Percentiles rank a stretch among this genome's conserved stretches.
Evolutionary conservation across 306 rosid genomes (phyloP).

Genomic region (Oemleria cerasiformis): DNA sequence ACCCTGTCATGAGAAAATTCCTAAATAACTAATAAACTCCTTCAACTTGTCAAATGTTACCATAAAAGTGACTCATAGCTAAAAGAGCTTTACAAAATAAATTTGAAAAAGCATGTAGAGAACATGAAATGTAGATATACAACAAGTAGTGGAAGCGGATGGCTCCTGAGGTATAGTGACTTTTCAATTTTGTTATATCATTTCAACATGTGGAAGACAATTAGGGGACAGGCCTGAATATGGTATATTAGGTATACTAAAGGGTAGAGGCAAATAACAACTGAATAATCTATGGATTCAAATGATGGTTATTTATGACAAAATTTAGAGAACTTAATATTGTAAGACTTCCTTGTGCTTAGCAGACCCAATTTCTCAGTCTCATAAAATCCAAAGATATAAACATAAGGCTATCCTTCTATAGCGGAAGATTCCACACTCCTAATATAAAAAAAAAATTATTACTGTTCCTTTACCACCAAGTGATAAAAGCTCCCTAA

Average conservation of each 20-base stretch:
- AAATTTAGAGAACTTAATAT: not conserved
- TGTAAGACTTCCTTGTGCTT: not conserved
- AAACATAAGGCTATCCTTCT: not conserved
- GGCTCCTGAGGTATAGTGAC: not conserved
- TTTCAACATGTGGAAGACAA: not conserved
- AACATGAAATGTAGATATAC: not conserved
- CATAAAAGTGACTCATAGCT: not conserved
- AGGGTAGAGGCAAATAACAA: not conserved
- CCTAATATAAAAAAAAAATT: too few relatives aligned
- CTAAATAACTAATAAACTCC: conserved; percentile 3
- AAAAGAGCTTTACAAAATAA: not conserved
- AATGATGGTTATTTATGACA: not conserved
- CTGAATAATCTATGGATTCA: not conserved
- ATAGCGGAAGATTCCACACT: not conserved
- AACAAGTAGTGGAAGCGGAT: not conserved
- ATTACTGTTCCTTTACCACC: not conserved
- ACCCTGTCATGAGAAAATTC: conserved; percentile 36
- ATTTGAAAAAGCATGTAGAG: not conserved
- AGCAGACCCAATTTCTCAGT: not conserved
- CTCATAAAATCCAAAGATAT: conserved; percentile 8
- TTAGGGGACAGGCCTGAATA: not conserved
- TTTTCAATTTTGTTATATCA: not conserved
- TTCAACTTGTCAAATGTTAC: not conserved
- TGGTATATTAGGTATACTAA: not conserved
- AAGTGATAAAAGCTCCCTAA: not conserved